Base-by-base conservation (phyloP, 495 filamentous ascomycete genomes). In the Penicillium paradoxum region DNA sequence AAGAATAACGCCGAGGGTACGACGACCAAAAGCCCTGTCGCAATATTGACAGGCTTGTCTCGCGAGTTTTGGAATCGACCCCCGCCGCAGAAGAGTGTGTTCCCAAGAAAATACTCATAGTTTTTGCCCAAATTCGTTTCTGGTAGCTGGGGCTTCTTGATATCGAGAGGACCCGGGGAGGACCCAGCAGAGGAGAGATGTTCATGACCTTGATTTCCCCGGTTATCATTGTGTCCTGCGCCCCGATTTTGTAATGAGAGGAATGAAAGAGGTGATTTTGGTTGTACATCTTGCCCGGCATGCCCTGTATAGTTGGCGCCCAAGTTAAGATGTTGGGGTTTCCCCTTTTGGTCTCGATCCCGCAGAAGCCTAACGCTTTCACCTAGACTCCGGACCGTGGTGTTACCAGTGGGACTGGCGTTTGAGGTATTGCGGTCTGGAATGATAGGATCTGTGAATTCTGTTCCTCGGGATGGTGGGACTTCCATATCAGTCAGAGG, bases 21-120 rank as follows among this genome's bases (percentile, higher is more conserved):
- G 25, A 90, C 70, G 11, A 95, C 79, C 17, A 95, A 66, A 38
- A 90, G 67, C 17, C 85, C 91, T 10, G 93, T 98, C 36, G 83
- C 84, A 59, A 97, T 83, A 56, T 96, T 96, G 60, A 98, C 83
- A n/a, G 93, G 93, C 57, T 87, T 82, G 54, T 95, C 86, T 54
- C 83, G 81, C 44, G 91, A 86, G 65, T 96, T 98, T 58, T 96
- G 89, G 22, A 90, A 75, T 55, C 93, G 78, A 27, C 93, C 93
- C 18, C 89, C 84, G 47, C 86, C 80, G 69, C 83, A 95, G 69
- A 97, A 98, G 32, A 88, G 74, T 1, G 89, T 96, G 56, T 96
- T 97, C 34, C 95, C 93, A 33, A 83, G 78, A 60, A 96, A 96
- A 70, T 96, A 95, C 67, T 97, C 81, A 67, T 88, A 88, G 61